Evolutionary conservation across 768 basidiomycete genomes (phyloP).

Genomic region (Boletus insuetus): DNA sequence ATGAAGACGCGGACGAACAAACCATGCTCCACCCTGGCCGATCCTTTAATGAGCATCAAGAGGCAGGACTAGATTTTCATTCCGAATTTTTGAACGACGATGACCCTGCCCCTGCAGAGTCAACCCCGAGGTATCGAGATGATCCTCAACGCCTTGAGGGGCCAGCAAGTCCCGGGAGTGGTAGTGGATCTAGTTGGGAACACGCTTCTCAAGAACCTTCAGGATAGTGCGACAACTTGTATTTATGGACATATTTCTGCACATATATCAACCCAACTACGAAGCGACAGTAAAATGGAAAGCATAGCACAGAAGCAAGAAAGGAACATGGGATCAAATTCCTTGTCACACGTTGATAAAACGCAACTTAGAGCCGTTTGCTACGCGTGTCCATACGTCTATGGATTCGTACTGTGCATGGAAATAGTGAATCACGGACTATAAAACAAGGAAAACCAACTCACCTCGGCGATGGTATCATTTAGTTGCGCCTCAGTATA

Average conservation of each 20-base stretch:
- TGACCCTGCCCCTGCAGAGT: constrained; percentile 39
- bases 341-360: constrained; percentile 44
- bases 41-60: constrained; percentile 33
- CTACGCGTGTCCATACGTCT: constrained; percentile 77
- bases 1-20: constrained; percentile 74
- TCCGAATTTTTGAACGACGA: constrained; percentile 85
- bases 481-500: constrained; percentile 91
- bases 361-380: constrained; percentile 77
- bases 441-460: constrained; percentile 21
- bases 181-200: constrained; percentile 69
- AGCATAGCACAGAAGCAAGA: constrained; percentile 1
- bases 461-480: constrained; percentile 78
- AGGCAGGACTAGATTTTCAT: constrained; percentile 57
- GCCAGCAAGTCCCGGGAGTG: constrained; percentile 35
- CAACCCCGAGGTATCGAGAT: constrained; percentile 46
- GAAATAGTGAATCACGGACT: constrained; percentile 6
- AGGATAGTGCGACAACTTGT: constrained; percentile 10
- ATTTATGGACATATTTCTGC: constrained; percentile 23
- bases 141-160: constrained; percentile 40
- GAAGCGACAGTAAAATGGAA: constrained; percentile 14
- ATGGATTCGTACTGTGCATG: constrained; percentile 77
- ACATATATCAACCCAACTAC: constrained; percentile 16
- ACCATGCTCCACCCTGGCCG: constrained; percentile 51
- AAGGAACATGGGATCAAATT: background rate
- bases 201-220: constrained; percentile 50